phyloP scores from a whole-genome alignment of 2,329 filamentous ascomycete species.

The Aspergillus fischeri region DNA sequence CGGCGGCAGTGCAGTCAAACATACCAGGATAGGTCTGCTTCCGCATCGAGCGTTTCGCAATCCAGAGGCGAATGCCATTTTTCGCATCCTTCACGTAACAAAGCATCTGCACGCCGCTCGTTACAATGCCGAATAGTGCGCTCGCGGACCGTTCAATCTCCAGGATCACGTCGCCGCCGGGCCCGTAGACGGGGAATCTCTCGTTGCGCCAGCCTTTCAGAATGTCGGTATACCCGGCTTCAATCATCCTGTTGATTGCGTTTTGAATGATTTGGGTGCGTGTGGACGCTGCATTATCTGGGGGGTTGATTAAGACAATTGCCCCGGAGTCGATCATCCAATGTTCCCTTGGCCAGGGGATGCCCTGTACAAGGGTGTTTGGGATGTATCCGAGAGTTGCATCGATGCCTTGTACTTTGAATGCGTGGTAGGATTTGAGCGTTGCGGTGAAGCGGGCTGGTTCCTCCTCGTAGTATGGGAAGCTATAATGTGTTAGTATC shows the following conservation, averaged over 20 bases:
- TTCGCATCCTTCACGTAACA: conserved; percentile 26
- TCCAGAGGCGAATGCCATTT: conserved; percentile 20
- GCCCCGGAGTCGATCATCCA: neutral
- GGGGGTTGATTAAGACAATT: neutral
- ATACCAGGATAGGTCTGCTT: conserved; percentile 30
- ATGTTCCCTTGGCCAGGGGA: neutral
- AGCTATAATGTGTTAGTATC: neutral
- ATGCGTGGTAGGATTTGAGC: neutral
- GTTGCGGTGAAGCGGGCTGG: neutral
- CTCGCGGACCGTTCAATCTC: conserved; percentile 41
- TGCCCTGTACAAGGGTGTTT: neutral
- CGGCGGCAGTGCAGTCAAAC: conserved; percentile 24
- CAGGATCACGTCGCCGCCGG: conserved; percentile 37
- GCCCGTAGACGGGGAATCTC: conserved; percentile 40
- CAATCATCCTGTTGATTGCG: neutral
- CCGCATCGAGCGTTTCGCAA: conserved; percentile 16
- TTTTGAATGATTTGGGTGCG: neutral
- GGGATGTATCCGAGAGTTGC: neutral
- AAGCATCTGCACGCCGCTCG: conserved; percentile 41
- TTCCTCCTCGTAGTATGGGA: neutral
- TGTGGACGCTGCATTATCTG: neutral
- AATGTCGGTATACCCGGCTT: neutral
- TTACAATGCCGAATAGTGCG: conserved; percentile 41
- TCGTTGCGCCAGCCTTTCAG: conserved; percentile 35
- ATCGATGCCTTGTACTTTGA: neutral